Evolutionary conservation across 2,329 filamentous ascomycete genomes (phyloP), one percentile per base, ranked within the genome.

Genomic region (Aspergillus sp.): DNA sequence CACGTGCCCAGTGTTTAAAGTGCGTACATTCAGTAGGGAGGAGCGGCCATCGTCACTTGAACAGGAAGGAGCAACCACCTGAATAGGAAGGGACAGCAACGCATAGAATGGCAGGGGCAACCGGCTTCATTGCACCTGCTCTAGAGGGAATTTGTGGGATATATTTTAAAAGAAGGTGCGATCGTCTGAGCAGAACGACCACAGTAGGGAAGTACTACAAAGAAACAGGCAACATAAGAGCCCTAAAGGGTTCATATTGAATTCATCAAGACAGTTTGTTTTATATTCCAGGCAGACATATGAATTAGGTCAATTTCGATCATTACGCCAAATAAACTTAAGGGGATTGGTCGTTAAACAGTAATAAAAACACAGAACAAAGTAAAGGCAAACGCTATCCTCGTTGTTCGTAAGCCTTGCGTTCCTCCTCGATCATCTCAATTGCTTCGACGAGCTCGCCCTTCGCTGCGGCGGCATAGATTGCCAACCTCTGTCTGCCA

Each of bases 381-480:
- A 48, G 12, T 37, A 9, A 43, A 21, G 43, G 5, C 27, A 25
- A 21, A 46, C 25, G 11, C 35, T 54, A 54, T 11, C 14, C 43
- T 14, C 66, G 68, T 46, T 72, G 65, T 35, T 71, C 69, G 64
- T 78, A 79, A 3, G 68, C 76, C 56, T 73, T 74, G 44, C 76
- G 72, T 58, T 81, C 79, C 58, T 81, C 79, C 58, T 80, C 78
- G 61, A 81, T 80, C 73, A 81, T 79, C 47, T 80, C 78, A 62
- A 81, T 79, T 3, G 79, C 79, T 52, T 79, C 76, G 25, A 66
- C 66, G 21, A 81, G 64, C 52, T 70, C 71, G 15, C 77, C 76
- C 21, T 76, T 69, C 14, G 76, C 73, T 25, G 77, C 78, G 25
- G 74, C 72, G 14, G 79, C 79, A 69, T 79, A 81, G 9, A 80